Conservation (phyloP, 2,329 filamentous ascomycete genomes). For the Paraphoma sp. region DNA sequence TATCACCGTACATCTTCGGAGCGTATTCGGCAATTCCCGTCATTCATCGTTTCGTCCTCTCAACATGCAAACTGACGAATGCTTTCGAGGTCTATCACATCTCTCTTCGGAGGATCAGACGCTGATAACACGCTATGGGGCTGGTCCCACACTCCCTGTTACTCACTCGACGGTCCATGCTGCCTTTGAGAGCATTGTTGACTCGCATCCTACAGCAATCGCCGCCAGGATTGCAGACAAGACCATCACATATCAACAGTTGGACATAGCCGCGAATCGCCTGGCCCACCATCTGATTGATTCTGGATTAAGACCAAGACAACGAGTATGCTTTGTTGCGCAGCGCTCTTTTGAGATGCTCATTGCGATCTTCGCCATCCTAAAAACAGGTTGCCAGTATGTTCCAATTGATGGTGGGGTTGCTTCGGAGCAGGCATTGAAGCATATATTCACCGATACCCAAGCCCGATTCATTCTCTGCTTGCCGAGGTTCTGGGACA, state of each 20-base stretch:
- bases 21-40: not conserved
- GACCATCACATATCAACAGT: conserved; percentile 36
- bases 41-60: not conserved
- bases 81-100: conserved; percentile 16
- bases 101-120: conserved; percentile 27
- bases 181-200: conserved; percentile 38
- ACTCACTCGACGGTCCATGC: conserved; percentile 28
- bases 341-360: conserved; percentile 64
- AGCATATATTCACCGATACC: conserved; percentile 59
- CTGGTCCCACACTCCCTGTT: conserved; percentile 22
- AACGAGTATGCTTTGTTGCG: conserved; percentile 63
- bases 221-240: conserved; percentile 30
- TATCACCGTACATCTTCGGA: not conserved
- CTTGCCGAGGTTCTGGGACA: conserved; percentile 45
- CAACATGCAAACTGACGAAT: conserved; percentile 4
- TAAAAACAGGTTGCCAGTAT: conserved; percentile 66
- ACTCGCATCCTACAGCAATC: conserved; percentile 24
- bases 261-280: conserved; percentile 39
- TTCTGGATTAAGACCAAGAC: conserved; percentile 38
- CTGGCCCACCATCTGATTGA: conserved; percentile 40
- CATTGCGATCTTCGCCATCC: conserved; percentile 62
- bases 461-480: conserved; percentile 56
- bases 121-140: conserved; percentile 31
- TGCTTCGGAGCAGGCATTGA: conserved; percentile 44
- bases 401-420: conserved; percentile 64